Evolutionary conservation across 2,329 filamentous ascomycete genomes (phyloP).

Genomic region (Daldinia sp.): DNA sequence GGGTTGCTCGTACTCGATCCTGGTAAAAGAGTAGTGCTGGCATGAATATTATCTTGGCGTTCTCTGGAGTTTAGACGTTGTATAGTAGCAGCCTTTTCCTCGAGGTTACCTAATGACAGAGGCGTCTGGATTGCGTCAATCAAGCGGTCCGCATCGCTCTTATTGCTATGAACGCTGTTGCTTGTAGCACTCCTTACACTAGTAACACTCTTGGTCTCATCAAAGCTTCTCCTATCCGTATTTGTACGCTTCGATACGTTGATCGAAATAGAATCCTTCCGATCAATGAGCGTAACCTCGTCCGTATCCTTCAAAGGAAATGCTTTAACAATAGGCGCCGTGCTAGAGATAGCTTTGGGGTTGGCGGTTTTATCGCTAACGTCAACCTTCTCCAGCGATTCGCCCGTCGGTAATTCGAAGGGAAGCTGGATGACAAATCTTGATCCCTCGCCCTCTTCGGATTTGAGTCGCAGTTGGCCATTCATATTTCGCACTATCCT

Average conservation of each 20-base stretch:
- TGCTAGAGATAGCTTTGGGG: slow-evolving; percentile 39
- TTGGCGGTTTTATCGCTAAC: slow-evolving; percentile 26
- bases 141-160: slow-evolving; percentile 73
- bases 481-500: slow-evolving; percentile 90
- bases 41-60: slow-evolving; percentile 11
- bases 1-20: neutral
- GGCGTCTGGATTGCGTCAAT: slow-evolving; percentile 76
- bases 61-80: slow-evolving; percentile 38
- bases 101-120: slow-evolving; percentile 52
- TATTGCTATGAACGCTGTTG: slow-evolving; percentile 60
- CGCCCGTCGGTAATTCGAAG: slow-evolving; percentile 68
- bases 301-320: slow-evolving; percentile 49
- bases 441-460: slow-evolving; percentile 82
- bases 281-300: slow-evolving; percentile 70
- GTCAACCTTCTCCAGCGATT: slow-evolving; percentile 43
- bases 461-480: slow-evolving; percentile 84
- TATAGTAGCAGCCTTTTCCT: slow-evolving; percentile 32
- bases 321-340: slow-evolving; percentile 46
- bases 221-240: slow-evolving; percentile 47
- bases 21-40: slow-evolving; percentile 28
- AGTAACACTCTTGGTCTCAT: slow-evolving; percentile 51
- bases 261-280: slow-evolving; percentile 44
- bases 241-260: slow-evolving; percentile 35
- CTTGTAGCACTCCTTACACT: slow-evolving; percentile 56
- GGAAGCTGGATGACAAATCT: slow-evolving; percentile 82